Percentiles rank a stretch among this genome's conserved stretches.
phyloP scores from a whole-genome alignment of 2,329 filamentous ascomycete species.

The Cercospora sesami region DNA sequence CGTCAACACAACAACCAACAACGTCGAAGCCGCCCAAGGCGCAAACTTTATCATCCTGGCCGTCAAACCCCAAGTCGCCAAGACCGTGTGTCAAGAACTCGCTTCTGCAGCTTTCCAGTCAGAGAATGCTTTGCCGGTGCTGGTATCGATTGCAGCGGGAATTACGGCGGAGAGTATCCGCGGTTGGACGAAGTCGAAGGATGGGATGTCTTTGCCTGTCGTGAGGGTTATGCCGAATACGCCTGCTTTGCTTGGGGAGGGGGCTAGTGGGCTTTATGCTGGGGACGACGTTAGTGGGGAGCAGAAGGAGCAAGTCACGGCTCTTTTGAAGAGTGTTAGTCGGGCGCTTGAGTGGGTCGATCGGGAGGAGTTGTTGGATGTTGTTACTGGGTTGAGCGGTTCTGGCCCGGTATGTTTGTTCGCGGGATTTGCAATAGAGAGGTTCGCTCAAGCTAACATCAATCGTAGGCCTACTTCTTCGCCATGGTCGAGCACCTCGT shows the following conservation, averaged over 20 bases:
- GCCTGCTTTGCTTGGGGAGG: slow-evolving; percentile 33
- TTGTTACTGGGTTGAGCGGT: slow-evolving; percentile 33
- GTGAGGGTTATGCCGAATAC: slow-evolving; percentile 36
- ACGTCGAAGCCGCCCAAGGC: slow-evolving; percentile 28
- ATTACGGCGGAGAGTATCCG: slow-evolving; percentile 28
- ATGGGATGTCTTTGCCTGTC: slow-evolving; percentile 27
- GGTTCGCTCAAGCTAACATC: not conserved
- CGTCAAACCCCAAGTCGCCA: slow-evolving; percentile 35
- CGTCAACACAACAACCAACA: slow-evolving; percentile 31
- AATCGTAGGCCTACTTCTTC: slow-evolving; percentile 19
- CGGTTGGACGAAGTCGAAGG: slow-evolving; percentile 28
- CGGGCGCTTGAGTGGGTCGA: slow-evolving; percentile 33
- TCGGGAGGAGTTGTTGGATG: slow-evolving; percentile 32
- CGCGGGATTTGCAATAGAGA: too few species aligned
- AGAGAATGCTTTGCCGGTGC: slow-evolving; percentile 24
- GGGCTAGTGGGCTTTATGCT: slow-evolving; percentile 32
- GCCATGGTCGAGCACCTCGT: slow-evolving; percentile 35
- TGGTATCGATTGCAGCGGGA: slow-evolving; percentile 34
- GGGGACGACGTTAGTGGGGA: slow-evolving; percentile 27
- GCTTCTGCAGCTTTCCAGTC: slow-evolving; percentile 24
- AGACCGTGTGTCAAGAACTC: slow-evolving; percentile 32
- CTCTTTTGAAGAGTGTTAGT: slow-evolving; percentile 31
- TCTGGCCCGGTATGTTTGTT: slow-evolving; percentile 27
- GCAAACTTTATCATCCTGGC: slow-evolving; percentile 34
- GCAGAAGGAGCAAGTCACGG: slow-evolving; percentile 28